Percentiles rank a stretch among this genome's conserved stretches.
Evolutionary conservation across 768 basidiomycete species (phyloP).

Genomic region (Solioccasus polychromus): DNA sequence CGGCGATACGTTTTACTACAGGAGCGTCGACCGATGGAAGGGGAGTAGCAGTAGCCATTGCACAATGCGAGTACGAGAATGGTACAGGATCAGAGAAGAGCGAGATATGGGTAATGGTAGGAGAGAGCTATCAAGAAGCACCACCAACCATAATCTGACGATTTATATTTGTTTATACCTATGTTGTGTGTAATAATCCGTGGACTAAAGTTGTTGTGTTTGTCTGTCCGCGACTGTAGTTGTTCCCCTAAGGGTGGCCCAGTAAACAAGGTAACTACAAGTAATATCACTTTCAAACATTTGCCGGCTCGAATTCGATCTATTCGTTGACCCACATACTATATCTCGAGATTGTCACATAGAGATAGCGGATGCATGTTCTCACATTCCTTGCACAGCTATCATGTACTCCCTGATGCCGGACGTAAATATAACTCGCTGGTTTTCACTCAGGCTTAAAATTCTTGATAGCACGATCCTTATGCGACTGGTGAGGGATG

Average conservation of each 20-base stretch:
- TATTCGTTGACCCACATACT: constrained; percentile 96
- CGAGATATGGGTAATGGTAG: too few relatives aligned
- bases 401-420: constrained; percentile 52
- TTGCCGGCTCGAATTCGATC: constrained; percentile 41
- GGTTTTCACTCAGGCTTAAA: constrained; percentile 4
- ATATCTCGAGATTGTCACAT: constrained; percentile 75
- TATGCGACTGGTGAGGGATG: constrained; percentile 49
- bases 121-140: too few relatives aligned
- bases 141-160: too few relatives aligned
- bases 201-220: too few relatives aligned
- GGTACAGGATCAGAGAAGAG: too few relatives aligned
- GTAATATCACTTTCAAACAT: neutral
- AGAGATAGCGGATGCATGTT: constrained; percentile 76
- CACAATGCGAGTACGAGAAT: too few relatives aligned
- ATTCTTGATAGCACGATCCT: constrained; percentile 26
- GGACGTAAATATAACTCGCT: constrained; percentile 47
- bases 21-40: neutral
- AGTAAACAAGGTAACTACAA: too few relatives aligned
- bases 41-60: too few relatives aligned
- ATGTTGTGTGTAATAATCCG: too few relatives aligned
- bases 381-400: constrained; percentile 65
- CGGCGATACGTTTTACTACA: neutral
- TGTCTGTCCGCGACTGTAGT: too few relatives aligned
- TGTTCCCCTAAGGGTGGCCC: too few relatives aligned
- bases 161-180: too few relatives aligned